Base-by-base conservation (phyloP, 352 stramenopile genomes). In the Phytophthora aleatoria region DNA sequence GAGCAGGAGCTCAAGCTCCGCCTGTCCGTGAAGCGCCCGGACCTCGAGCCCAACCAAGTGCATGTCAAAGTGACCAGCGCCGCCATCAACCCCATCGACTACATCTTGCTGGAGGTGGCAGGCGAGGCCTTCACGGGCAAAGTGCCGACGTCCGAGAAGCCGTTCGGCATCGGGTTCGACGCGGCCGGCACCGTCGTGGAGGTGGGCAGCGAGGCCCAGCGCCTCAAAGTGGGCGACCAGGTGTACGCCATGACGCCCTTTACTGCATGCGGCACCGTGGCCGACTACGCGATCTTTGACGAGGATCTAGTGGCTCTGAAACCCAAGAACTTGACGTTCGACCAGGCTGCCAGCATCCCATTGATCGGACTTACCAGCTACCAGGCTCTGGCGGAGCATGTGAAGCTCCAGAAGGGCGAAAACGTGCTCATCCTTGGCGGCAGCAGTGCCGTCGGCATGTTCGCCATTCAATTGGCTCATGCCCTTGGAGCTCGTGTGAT, bases 391-490 rank as follows among this genome's bases (percentile, higher is more conserved):
- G 24, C 27, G 51, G 50, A 79, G 7, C 62, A 80, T 39, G 54
- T 59, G n/a, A 73, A 81, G 50, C 50, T 86, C 1, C 50, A 83
- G 57, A 57, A 66, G n/a, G 76, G 62, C n/a, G 49, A 84, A 30
- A 70, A 51, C 16, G 69, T 86, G 60, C 62, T 86, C 4, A 74
- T 89, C 49, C 61, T 84, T 3, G 79, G 77, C 2, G 79, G 71
- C 10, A 75, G 65, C 33, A 73, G 73, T 27, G 65, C 52, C 30
- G 72, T 71, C 2, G 79, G 79, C 1, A 64, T 73, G 33, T 71
- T 81, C 43, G 79, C 67, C 3, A 65, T 89, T 1, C 77, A 89
- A 36, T 57, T 85, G 26, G 79, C 76, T n/a, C 64, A 75, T 27
- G 42, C 51, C 2, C 28, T 74, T 13, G 74, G 69, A 5, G 67